These are phyloP conservation scores for Alopecurus myosuroides DNA, from an alignment of 176 grass and related monocot species.

Conservation along the genomic window DNA sequence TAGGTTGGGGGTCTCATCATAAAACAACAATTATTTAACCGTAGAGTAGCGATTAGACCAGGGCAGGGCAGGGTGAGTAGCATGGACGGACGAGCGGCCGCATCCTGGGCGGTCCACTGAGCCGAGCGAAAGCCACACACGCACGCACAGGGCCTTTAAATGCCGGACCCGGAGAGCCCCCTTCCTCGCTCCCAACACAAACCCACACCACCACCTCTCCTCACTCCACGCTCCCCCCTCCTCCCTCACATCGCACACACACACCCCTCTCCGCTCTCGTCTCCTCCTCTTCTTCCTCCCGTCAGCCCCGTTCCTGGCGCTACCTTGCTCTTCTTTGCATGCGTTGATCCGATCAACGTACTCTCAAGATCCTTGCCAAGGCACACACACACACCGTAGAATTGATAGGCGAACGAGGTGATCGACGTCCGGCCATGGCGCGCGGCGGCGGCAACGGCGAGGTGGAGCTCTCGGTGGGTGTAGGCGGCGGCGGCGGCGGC, in stretches of 20 bases:
- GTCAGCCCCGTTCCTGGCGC: background rate
- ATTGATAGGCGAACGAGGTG: background rate
- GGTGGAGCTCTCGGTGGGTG: constrained; percentile 44
- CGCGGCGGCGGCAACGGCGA: background rate
- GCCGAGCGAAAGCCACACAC: background rate
- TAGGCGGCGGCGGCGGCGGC: background rate
- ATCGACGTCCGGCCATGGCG: constrained; percentile 9
- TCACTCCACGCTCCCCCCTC: constrained; percentile 5
- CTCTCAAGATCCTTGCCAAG: background rate
- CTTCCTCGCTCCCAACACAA: constrained; percentile 20
- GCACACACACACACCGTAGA: background rate
- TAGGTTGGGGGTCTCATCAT: background rate
- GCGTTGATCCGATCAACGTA: background rate
- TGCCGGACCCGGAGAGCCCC: background rate
- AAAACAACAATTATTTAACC: background rate
- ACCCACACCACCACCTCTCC: constrained; percentile 14
- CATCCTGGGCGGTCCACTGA: background rate
- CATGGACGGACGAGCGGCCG: constrained; percentile 18
- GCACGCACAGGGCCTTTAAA: constrained; percentile 30
- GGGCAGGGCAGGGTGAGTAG: background rate
- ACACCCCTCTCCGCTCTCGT: constrained; percentile 6
- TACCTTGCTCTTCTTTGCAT: background rate
- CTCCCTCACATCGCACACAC: background rate
- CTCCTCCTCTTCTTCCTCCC: background rate
- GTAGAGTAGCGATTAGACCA: background rate